Evolutionary conservation across 768 basidiomycete genomes (phyloP), one percentile per base, ranked within the genome.

Genomic region (Guyanaporus albipodus): DNA sequence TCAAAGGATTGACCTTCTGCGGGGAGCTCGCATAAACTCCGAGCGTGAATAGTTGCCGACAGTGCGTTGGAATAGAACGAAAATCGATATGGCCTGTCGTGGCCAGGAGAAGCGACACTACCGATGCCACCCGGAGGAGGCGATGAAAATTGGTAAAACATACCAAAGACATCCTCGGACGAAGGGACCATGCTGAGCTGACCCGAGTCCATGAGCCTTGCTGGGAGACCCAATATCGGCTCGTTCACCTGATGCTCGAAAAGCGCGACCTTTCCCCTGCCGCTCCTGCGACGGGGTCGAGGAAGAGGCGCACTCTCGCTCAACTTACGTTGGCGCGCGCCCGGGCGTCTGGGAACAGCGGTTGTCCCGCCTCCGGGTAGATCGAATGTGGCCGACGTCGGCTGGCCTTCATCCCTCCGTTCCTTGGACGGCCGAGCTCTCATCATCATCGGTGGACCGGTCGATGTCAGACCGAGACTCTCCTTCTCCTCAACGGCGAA

Each of bases 11-110:
- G 95, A 0, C 89, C 90, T 29, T 95, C 93, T 0, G 88, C 91
- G 0, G 96, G 96, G 14, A 99, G 77, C 66, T 99, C 96, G 46
- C 87, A 83, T 14, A 99, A 70, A 52, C 87, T 93, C 15, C 93
- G 79, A 0, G 96, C 90, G 70, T 98, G 95, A 38, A 99, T 97
- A 2, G 96, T 97, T 0, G 92, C 87, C 3, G 85, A 82, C 39
- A 96, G 72, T 4, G 86, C 78, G 59, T 96, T 98, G 15, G 91
- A 97, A 69, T 98, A 99, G 71, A 98, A 99, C 0, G 96, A 97
- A 70, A 98, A 99, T 36, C 96, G 80, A 62, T 97, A 98, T 8
- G 94, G 95, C 58, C 92, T 75, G 59, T 93, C 91, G 53, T 92
- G 85, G 0, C 77, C 81, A 4, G 74, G 72, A 41, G 73, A 69